Conservation (phyloP, 495 filamentous ascomycete species). For the Lindgomyces ingoldianus region DNA sequence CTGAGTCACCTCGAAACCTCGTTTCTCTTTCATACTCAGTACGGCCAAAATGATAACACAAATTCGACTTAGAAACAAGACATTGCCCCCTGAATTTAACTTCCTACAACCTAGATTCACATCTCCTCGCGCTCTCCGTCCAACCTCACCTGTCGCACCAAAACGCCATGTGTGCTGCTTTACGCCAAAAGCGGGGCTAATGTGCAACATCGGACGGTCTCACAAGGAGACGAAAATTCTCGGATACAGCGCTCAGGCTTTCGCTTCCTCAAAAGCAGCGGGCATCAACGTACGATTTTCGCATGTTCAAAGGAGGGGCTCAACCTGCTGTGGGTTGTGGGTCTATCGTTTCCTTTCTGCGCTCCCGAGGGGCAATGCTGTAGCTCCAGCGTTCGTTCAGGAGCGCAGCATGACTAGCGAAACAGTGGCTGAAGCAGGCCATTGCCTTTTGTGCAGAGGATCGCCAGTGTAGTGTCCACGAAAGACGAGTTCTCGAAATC, state of each 20-base stretch:
- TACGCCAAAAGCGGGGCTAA: slow-evolving; percentile 4
- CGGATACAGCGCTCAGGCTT: slow-evolving; percentile 7
- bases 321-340: too few species aligned
- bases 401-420: neutral
- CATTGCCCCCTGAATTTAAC: too few species aligned
- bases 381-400: slow-evolving; percentile 5
- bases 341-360: neutral
- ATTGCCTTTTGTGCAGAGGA: neutral
- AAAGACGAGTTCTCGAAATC: neutral
- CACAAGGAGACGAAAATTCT: slow-evolving; percentile 11
- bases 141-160: slow-evolving; percentile 3
- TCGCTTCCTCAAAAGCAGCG: too few species aligned
- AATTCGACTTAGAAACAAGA: too few species aligned
- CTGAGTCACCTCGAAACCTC: too few species aligned
- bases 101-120: too few species aligned
- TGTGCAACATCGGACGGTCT: slow-evolving; percentile 25
- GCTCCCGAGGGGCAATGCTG: slow-evolving; percentile 13
- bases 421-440: slow-evolving; percentile 28
- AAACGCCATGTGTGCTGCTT: slow-evolving; percentile 1
- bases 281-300: too few species aligned
- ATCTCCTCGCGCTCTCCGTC: too few species aligned
- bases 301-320: too few species aligned
- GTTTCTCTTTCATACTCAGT: too few species aligned
- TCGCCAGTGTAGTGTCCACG: neutral
- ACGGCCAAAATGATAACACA: too few species aligned